Evolutionary conservation across 345 rosid genomes (phyloP).

Genomic region (Noccaea bulbosa): DNA sequence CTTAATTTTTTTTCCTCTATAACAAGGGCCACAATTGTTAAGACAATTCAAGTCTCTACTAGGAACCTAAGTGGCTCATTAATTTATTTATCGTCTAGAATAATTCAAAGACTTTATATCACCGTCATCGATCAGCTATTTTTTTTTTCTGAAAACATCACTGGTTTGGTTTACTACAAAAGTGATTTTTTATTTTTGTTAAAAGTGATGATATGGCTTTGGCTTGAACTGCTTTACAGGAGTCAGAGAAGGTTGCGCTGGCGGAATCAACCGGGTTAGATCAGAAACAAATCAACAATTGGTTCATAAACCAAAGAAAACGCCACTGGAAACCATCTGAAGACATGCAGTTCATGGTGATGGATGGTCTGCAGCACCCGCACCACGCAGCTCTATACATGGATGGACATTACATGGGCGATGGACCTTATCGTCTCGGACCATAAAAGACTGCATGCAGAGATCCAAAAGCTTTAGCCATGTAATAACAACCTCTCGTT

Average conservation of each 20-base stretch:
- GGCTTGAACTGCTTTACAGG: constrained; percentile 50
- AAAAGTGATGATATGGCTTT: constrained; percentile 8
- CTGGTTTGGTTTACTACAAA: not conserved
- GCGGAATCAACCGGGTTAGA: constrained; percentile 97
- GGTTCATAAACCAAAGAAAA: constrained; percentile 99
- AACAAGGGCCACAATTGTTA: not conserved
- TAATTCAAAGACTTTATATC: not conserved
- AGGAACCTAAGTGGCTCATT: not conserved
- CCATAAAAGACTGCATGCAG: constrained; percentile 50
- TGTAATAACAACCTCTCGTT: constrained; percentile 20
- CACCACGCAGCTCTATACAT: constrained; percentile 87
- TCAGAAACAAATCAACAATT: constrained; percentile 97
- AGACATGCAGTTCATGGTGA: constrained; percentile 99
- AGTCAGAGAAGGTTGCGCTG: constrained; percentile 91
- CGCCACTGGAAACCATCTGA: constrained; percentile 99
- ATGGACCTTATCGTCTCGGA: constrained; percentile 92
- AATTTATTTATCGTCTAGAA: not conserved
- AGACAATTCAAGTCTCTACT: not conserved
- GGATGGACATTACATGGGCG: constrained; percentile 90
- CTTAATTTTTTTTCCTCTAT: not conserved
- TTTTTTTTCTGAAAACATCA: too few relatives aligned
- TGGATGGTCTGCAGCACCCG: constrained; percentile 87
- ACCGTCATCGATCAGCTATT: not conserved
- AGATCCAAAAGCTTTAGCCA: constrained; percentile 28
- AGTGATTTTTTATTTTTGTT: not conserved